Percentiles rank a stretch among this genome's conserved stretches.
These are phyloP conservation scores for Eutrema salsugineum DNA, from an alignment of 441 rosid species.

Conservation along the genomic window DNA sequence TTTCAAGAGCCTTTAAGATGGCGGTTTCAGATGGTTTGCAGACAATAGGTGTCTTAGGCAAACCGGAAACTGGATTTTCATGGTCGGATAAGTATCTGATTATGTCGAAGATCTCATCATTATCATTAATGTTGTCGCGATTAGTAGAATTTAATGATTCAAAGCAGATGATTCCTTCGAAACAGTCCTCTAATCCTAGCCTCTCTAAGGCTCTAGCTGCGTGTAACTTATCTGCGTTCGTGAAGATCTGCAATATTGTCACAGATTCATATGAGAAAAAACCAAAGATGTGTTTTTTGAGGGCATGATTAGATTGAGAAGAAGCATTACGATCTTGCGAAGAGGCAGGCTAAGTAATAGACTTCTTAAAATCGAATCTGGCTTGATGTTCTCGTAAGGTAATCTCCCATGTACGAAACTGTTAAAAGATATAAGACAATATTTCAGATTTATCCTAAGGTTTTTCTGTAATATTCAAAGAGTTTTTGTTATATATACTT, in stretches of 20 bases:
- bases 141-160: constrained; percentile 73
- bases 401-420: constrained; percentile 80
- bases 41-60: constrained; percentile 71
- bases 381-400: constrained; percentile 75
- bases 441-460: neutral
- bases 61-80: constrained; percentile 16
- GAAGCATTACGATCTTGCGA: constrained; percentile 49
- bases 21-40: constrained; percentile 83
- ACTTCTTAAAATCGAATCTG: constrained; percentile 75
- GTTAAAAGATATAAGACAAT: constrained; percentile 6
- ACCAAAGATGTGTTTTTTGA: neutral
- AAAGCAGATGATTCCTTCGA: constrained; percentile 81
- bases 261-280: neutral
- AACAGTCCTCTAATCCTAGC: constrained; percentile 86
- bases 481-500: constrained; percentile 31
- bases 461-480: neutral
- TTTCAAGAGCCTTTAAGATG: constrained; percentile 55
- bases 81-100: constrained; percentile 41
- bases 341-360: constrained; percentile 65
- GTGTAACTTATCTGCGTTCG: constrained; percentile 78
- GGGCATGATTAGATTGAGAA: neutral
- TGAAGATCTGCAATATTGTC: constrained; percentile 60
- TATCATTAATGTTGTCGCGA: constrained; percentile 33
- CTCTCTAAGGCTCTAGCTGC: constrained; percentile 57
- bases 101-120: constrained; percentile 58